phyloP scores from a whole-genome alignment of 192 early-diverging fungal genomes.

The Coemansia pectinata region DNA sequence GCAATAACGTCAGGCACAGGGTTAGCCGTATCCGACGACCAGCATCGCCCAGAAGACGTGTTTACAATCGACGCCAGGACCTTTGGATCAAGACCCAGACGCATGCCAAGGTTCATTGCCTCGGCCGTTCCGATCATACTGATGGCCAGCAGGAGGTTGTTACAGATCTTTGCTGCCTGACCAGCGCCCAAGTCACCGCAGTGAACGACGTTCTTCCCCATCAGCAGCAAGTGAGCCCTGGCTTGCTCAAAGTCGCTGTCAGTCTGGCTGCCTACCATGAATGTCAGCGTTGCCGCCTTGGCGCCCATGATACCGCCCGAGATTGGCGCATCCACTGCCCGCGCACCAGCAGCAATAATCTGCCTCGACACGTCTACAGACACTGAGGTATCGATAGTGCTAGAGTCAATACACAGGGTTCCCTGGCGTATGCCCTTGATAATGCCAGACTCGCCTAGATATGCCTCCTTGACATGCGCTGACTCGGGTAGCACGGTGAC shows the following conservation, averaged over 20 bases:
- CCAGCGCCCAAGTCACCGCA: slow-evolving; percentile 85
- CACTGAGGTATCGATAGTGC: slow-evolving; percentile 87
- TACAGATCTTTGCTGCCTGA: slow-evolving; percentile 95
- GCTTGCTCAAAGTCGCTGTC: slow-evolving; percentile 62
- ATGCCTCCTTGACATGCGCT: slow-evolving; percentile 77
- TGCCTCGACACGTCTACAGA: slow-evolving; percentile 68
- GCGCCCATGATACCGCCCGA: slow-evolving; percentile 93
- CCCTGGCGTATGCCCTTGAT: slow-evolving; percentile 54
- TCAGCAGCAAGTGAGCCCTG: slow-evolving; percentile 62
- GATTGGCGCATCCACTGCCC: slow-evolving; percentile 88
- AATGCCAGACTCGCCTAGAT: slow-evolving; percentile 73
- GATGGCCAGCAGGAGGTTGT: slow-evolving; percentile 95
- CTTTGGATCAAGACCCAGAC: slow-evolving; percentile 84
- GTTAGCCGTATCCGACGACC: slow-evolving; percentile 91
- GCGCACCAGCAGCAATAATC: slow-evolving; percentile 62
- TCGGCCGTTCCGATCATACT: slow-evolving; percentile 92
- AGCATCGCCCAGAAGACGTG: slow-evolving; percentile 86
- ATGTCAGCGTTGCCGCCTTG: slow-evolving; percentile 85
- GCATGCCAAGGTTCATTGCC: slow-evolving; percentile 87
- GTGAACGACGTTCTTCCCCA: slow-evolving; percentile 90
- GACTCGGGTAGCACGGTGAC: slow-evolving; percentile 93
- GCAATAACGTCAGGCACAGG: slow-evolving; percentile 82
- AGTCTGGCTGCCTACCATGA: slow-evolving; percentile 87
- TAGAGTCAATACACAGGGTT: slow-evolving; percentile 80
- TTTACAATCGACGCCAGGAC: slow-evolving; percentile 86